Evolutionary conservation across 306 rosid species (phyloP).

Genomic region (Boehmeria nivea): DNA sequence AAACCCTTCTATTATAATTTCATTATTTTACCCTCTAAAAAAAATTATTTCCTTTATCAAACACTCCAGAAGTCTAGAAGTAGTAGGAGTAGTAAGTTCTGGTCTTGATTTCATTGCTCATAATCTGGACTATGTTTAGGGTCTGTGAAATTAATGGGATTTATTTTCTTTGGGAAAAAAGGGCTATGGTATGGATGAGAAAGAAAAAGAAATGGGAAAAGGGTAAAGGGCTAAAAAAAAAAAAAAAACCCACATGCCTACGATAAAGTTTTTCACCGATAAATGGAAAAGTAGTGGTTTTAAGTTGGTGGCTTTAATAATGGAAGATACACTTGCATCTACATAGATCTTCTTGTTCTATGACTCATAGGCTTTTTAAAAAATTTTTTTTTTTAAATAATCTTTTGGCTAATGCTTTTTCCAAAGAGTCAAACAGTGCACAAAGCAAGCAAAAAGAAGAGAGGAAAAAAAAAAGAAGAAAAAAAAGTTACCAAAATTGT

Average conservation of each 20-base stretch:
- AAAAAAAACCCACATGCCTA: too few species aligned
- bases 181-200: not conserved
- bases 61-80: too few species aligned
- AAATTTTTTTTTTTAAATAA: not conserved
- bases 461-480: conserved; percentile 1
- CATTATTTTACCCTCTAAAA: too few species aligned
- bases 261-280: too few species aligned
- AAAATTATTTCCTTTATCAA: too few species aligned
- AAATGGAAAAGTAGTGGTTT: not conserved
- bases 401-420: not conserved
- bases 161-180: not conserved
- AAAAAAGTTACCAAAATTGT: too few species aligned
- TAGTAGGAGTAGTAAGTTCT: too few species aligned
- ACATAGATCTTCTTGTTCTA: not conserved
- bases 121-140: too few species aligned
- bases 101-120: too few species aligned
- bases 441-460: not conserved
- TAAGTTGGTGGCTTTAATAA: not conserved
- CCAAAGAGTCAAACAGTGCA: conserved; percentile 6
- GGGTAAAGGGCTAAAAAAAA: too few species aligned
- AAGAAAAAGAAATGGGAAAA: not conserved
- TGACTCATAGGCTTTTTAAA: not conserved
- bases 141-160: too few species aligned
- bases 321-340: not conserved
- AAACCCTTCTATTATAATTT: not conserved